Base-by-base conservation (phyloP, 768 basidiomycete species). In the Kwoniella dejecticola region DNA sequence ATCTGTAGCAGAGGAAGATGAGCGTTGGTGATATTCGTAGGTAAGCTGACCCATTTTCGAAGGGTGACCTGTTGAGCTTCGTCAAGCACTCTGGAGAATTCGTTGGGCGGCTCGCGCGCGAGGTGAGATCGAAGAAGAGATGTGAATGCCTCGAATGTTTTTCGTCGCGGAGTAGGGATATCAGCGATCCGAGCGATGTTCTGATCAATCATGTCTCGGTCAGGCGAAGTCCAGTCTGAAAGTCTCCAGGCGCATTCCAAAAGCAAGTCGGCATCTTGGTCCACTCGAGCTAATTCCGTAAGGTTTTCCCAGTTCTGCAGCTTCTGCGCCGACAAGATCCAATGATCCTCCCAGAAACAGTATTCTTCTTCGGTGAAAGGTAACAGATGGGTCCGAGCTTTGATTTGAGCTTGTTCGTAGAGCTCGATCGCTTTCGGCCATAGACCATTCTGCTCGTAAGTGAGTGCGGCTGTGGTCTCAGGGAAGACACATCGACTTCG, bases 341-440 rank as follows among this genome's bases (percentile, higher is more conserved):
- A 99, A 77, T 99, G 96, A 76, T 99, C 96, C 72, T 99, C 96
- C 96, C 96, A 99, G 19, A 99, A 82, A 70, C 90, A 92, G 77
- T 94, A 97, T 77, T 99, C 96, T 1, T 89, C 83, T 77, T 99
- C 96, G 12, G 89, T 88, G 81, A 94, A 98, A 1, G 93, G 87
- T 54, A 96, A 86, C 5, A 84, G 81, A 4, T 91, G 91, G 3
- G 85, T 82, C 46, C 92, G 84, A 7, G 92, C 88, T 77, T 88
- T 90, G 67, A 82, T 87, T 79, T 97, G 94, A 0, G 94, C 96
- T 24, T 82, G 81, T 79, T 99, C 96, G 78, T 99, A 97, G 40
- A 88, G 84, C 62, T 83, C 85, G 38, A 89, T 85, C 0, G 96
- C 93, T 71, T 93, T 88, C 29, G 90, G 89, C 94, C 95, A 99